phyloP scores from a whole-genome alignment of 129 eudicot species.

The Lactuca saligna region DNA sequence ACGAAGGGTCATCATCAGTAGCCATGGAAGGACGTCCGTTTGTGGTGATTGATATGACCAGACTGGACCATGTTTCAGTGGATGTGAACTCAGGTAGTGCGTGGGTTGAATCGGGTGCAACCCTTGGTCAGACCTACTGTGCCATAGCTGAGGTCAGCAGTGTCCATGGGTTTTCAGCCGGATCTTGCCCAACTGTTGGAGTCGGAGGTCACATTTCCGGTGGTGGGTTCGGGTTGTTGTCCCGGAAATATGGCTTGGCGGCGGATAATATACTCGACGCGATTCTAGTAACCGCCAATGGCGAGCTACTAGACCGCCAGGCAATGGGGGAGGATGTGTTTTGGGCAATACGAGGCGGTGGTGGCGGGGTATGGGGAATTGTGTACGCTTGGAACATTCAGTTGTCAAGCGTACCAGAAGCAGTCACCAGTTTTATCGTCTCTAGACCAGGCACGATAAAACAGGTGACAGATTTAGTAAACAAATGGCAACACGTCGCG shows the following conservation, averaged over 20 bases:
- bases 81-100: slow-evolving; percentile 45
- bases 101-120: slow-evolving; percentile 92
- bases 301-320: slow-evolving; percentile 47
- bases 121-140: slow-evolving; percentile 62
- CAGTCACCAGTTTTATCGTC: slow-evolving; percentile 55
- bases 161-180: slow-evolving; percentile 68
- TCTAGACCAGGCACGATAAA: slow-evolving; percentile 43
- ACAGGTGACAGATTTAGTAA: slow-evolving; percentile 36
- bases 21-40: slow-evolving; percentile 40
- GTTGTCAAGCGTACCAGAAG: slow-evolving; percentile 47
- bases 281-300: slow-evolving; percentile 52
- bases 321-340: slow-evolving; percentile 91
- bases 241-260: slow-evolving; percentile 68
- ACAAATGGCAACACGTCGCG: slow-evolving; percentile 70
- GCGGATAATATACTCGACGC: slow-evolving; percentile 86
- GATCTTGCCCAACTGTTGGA: slow-evolving; percentile 83
- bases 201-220: slow-evolving; percentile 79
- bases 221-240: slow-evolving; percentile 78
- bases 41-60: slow-evolving; percentile 72
- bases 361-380: slow-evolving; percentile 75
- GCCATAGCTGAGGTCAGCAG: slow-evolving; percentile 48
- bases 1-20: slow-evolving; percentile 64
- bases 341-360: slow-evolving; percentile 92
- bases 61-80: slow-evolving; percentile 45
- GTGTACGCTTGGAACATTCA: slow-evolving; percentile 69